phyloP scores from a whole-genome alignment of 225 moss, liverwort and hornwort genomes.

The Physcomitrellopsis africana region DNA sequence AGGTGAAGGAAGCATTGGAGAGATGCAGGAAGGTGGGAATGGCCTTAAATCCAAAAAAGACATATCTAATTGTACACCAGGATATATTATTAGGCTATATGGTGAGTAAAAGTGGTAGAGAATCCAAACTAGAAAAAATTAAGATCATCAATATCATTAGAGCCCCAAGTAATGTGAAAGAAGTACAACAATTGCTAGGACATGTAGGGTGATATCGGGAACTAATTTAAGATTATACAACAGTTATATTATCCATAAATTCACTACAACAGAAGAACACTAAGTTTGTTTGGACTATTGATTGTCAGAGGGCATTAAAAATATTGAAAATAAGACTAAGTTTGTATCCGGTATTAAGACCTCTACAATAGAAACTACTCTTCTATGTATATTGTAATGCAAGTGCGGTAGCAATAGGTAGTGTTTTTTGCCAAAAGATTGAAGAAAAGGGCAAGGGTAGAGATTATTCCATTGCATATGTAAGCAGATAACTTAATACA shows the following conservation, averaged over 20 bases:
- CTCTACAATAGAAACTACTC: neutral
- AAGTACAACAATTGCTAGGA: neutral
- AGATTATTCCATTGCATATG: neutral
- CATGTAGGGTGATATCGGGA: neutral
- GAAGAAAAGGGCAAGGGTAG: too few relatives aligned
- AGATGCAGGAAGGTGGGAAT: neutral
- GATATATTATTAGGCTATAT: neutral
- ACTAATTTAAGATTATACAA: neutral
- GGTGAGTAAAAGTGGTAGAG: neutral
- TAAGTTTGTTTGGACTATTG: neutral
- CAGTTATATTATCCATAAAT: neutral
- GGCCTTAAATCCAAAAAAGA: neutral
- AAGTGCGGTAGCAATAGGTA: neutral
- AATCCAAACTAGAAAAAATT: neutral
- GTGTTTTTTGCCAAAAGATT: neutral
- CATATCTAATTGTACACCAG: neutral
- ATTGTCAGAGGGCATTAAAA: neutral
- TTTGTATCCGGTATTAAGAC: neutral
- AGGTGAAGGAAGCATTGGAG: neutral
- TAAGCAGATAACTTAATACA: neutral
- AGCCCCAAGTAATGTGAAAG: rapidly evolving
- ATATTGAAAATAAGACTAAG: neutral
- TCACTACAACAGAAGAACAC: neutral
- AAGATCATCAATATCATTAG: neutral
- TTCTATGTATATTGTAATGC: neutral